Base-by-base conservation (phyloP, 805 yeast genomes). In the Nakazawaea holstii region DNA sequence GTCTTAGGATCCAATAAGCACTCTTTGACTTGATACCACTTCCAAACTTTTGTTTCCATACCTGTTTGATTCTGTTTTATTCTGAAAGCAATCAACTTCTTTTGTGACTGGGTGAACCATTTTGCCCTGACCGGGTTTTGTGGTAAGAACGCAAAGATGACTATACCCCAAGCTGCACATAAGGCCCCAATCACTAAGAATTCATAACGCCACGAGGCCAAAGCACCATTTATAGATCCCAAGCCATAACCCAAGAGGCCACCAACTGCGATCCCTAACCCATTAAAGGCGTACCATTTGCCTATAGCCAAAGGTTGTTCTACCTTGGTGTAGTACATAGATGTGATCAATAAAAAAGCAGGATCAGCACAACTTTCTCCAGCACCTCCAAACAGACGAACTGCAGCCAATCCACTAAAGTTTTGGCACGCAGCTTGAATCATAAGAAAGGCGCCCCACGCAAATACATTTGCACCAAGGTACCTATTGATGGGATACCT, bases 241-340 rank as follows among this genome's bases (percentile, higher is more conserved):
- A 46, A 24, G 5, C 49, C 46, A 28, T 42, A 42, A 6, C 49
- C 49, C 24, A 46, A 41, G 9, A 46, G 27, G 2, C 49, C 49
- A 35, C 49, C 49, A 8, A 35, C 31, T 14, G 48, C 48, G 20
- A 44, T 44, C 11, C 48, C 48, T 10, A 44, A 37, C n/a, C 48
- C 84, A 1, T 82, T 79, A 62, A 72, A 77, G n/a, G 76, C 65
- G 4, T 79, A 77, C 79, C 81, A 76, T 39, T 69, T 67, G 6
- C 82, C 82, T 39, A 79, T 77, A 57, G 82, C 65, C 29, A 68
- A 65, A 35, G 73, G 64, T 56, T 77, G 82, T 51, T 78, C 82
- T 4, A 67, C 57, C 47, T 73, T 74, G 35, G 74, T 73, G 63
- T 79, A 82, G 64, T 79, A 82, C 84, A 79, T 79, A 27, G 84